These are phyloP conservation scores for Myxozyma lipomycoides DNA, from an alignment of 805 yeast genomes.

Conservation along the genomic window DNA sequence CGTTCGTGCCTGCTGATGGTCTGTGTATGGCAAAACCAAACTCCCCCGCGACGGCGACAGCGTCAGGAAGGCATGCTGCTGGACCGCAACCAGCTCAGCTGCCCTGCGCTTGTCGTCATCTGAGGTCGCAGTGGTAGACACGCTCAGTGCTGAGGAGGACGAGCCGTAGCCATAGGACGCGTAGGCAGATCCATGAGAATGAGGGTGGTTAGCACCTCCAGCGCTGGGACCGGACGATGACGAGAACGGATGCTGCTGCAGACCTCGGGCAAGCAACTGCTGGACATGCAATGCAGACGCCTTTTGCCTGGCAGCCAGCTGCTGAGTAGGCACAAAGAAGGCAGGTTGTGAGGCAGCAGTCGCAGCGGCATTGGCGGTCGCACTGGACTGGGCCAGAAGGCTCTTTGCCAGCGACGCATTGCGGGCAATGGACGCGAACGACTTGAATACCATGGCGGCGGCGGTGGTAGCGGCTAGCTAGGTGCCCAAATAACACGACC, in stretches of 20 bases:
- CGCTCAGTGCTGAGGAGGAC: conserved; percentile 13
- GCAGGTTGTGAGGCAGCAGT: conserved; percentile 33
- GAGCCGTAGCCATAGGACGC: conserved; percentile 19
- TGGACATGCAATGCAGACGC: conserved; percentile 34
- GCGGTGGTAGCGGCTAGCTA: no score
- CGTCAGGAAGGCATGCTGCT: background rate
- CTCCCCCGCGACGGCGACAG: background rate
- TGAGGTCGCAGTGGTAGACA: conserved; percentile 18
- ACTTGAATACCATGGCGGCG: conserved; percentile 42
- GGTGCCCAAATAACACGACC: no score
- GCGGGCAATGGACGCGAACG: conserved; percentile 38
- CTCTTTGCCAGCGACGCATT: conserved; percentile 41
- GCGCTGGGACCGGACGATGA: conserved; percentile 13
- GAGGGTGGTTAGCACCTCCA: conserved; percentile 5
- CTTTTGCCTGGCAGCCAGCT: conserved; percentile 39
- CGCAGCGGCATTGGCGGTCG: conserved; percentile 15
- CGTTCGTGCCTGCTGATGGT: background rate
- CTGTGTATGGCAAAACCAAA: background rate
- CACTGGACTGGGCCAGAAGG: conserved; percentile 37
- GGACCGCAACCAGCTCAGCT: background rate
- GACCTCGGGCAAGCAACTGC: conserved; percentile 22
- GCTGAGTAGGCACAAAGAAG: conserved; percentile 42
- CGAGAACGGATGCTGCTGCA: conserved; percentile 17
- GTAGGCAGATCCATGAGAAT: conserved; percentile 25
- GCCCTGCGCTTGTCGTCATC: conserved; percentile 19